These are phyloP conservation scores for Globisporangium heterothallicum DNA, from an alignment of 352 stramenopile species.

Conservation along the genomic window DNA sequence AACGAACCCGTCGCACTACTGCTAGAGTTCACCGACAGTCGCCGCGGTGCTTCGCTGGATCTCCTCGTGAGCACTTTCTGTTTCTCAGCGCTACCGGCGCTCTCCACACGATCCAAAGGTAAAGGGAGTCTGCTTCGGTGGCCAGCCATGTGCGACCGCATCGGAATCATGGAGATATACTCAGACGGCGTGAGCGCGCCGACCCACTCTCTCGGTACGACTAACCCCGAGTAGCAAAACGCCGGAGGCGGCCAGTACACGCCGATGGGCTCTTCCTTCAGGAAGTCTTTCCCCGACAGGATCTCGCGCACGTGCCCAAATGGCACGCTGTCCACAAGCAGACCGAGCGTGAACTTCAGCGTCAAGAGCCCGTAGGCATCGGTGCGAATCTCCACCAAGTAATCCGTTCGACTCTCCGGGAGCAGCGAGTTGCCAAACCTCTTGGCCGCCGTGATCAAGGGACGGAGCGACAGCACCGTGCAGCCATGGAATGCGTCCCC, in stretches of 20 bases:
- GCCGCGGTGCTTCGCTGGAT: too few species aligned
- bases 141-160: conserved; percentile 16
- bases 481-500: conserved; percentile 44
- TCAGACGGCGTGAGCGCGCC: conserved; percentile 62
- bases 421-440: conserved; percentile 50
- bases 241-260: conserved; percentile 61
- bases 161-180: conserved; percentile 57
- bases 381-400: conserved; percentile 62
- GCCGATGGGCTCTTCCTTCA: conserved; percentile 36
- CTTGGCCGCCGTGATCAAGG: conserved; percentile 48
- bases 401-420: conserved; percentile 48
- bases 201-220: conserved; percentile 58
- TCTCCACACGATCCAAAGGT: background rate
- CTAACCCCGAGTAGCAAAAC: conserved; percentile 37
- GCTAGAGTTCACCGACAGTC: too few species aligned
- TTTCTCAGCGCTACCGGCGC: too few species aligned
- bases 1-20: too few species aligned
- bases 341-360: conserved; percentile 66
- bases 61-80: too few species aligned
- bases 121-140: background rate
- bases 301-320: conserved; percentile 52
- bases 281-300: conserved; percentile 37
- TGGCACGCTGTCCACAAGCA: conserved; percentile 56
- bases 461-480: conserved; percentile 46
- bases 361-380: conserved; percentile 52